These are phyloP conservation scores for Auricularia cornea DNA, from an alignment of 768 basidiomycete genomes.

Conservation along the genomic window DNA sequence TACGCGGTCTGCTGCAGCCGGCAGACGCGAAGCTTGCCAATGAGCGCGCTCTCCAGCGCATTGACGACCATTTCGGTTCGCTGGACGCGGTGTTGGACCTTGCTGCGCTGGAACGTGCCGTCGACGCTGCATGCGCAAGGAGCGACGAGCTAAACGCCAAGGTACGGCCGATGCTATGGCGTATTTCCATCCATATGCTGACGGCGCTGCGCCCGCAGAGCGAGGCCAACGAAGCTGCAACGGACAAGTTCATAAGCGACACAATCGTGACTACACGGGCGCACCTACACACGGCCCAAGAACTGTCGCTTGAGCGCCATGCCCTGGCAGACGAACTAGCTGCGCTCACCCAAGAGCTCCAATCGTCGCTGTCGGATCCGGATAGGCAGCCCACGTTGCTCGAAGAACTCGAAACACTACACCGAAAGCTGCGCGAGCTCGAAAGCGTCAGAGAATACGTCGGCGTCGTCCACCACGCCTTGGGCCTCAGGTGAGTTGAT, in stretches of 20 bases:
- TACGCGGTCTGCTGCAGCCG: neutral
- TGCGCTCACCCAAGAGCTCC: conserved; percentile 54
- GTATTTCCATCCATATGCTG: conserved; percentile 18
- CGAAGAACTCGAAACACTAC: conserved; percentile 74
- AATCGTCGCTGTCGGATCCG: conserved; percentile 44
- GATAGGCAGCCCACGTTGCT: conserved; percentile 55
- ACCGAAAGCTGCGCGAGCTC: conserved; percentile 68
- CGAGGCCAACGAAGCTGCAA: conserved; percentile 36
- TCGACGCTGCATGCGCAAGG: neutral
- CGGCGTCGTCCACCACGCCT: conserved; percentile 58
- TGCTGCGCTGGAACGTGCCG: neutral
- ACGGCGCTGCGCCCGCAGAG: conserved; percentile 48
- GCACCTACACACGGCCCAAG: conserved; percentile 57
- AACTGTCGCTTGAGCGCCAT: conserved; percentile 68
- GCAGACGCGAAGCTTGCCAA: neutral
- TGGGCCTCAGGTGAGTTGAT: conserved; percentile 57
- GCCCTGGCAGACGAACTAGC: conserved; percentile 70
- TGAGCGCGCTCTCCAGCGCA: neutral
- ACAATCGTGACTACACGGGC: conserved; percentile 40
- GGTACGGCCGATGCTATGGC: neutral
- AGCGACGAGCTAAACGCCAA: neutral
- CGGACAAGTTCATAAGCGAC: conserved; percentile 39
- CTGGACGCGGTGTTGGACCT: neutral
- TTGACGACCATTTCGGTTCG: neutral
- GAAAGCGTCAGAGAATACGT: conserved; percentile 71